phyloP scores from a whole-genome alignment of 2,329 filamentous ascomycete species.

The Cylindrodendrum hubeiense region DNA sequence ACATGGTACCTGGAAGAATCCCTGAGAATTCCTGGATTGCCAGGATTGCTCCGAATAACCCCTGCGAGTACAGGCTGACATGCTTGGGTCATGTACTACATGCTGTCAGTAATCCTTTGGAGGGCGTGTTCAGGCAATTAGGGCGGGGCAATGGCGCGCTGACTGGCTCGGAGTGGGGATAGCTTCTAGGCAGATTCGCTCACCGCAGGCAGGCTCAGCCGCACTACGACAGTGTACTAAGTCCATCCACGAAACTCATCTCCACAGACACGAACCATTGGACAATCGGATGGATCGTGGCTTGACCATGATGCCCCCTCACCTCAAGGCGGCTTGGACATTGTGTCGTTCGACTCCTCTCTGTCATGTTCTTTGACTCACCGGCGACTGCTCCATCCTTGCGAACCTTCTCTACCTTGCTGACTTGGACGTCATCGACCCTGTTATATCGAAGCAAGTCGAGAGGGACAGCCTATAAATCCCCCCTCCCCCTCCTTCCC shows the following conservation, averaged over 20 bases:
- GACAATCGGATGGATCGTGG: constrained; percentile 3
- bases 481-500: not conserved
- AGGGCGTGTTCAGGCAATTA: not conserved
- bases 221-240: constrained; percentile 3
- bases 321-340: not conserved
- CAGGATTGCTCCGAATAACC: not conserved
- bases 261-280: constrained; percentile 8
- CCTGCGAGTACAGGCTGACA: not conserved
- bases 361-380: constrained; percentile 18
- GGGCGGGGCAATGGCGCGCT: not conserved
- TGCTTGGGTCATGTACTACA: too few relatives aligned
- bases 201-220: constrained; percentile 19
- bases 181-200: constrained; percentile 14
- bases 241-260: not conserved
- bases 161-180: not conserved
- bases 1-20: not conserved
- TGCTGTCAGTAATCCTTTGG: too few relatives aligned
- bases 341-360: not conserved
- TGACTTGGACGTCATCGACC: not conserved
- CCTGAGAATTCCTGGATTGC: not conserved
- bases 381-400: not conserved
- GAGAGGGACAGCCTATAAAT: constrained; percentile 9
- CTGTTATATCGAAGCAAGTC: not conserved
- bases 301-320: constrained; percentile 1
- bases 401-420: not conserved